Percentiles rank a stretch among this genome's conserved stretches.
Conservation (phyloP, 2,329 filamentous ascomycete genomes). For the Ceratocystis destructans region DNA sequence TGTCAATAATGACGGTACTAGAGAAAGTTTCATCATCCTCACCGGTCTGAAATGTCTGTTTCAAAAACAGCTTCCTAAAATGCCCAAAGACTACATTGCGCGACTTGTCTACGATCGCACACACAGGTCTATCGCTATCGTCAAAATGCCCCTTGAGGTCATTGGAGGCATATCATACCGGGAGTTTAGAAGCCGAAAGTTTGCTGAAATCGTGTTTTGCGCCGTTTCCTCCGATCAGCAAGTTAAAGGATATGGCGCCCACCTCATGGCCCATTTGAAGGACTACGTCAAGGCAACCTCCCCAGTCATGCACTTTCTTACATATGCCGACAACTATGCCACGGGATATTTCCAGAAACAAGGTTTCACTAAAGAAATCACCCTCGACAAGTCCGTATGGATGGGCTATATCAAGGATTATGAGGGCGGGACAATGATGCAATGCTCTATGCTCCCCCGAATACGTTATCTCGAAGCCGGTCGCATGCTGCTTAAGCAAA, state of each 20-base stretch:
- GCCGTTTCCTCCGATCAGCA: slow-evolving; percentile 96
- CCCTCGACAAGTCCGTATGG: slow-evolving; percentile 77
- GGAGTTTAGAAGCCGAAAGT: slow-evolving; percentile 79
- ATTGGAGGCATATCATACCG: slow-evolving; percentile 94
- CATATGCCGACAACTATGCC: slow-evolving; percentile 96
- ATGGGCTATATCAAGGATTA: slow-evolving; percentile 99
- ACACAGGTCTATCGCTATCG: slow-evolving; percentile 90
- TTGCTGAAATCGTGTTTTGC: slow-evolving; percentile 97
- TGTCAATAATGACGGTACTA: slow-evolving; percentile 86
- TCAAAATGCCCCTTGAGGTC: slow-evolving; percentile 92
- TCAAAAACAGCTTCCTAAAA: slow-evolving; percentile 95
- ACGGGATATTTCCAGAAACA: slow-evolving; percentile 99
- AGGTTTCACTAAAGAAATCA: slow-evolving; percentile 97
- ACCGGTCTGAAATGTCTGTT: slow-evolving; percentile 96
- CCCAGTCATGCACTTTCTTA: slow-evolving; percentile 95
- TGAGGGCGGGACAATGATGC: slow-evolving; percentile 97
- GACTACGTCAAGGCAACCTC: slow-evolving; percentile 96
- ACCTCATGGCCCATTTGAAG: slow-evolving; percentile 95
- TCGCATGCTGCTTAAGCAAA: slow-evolving; percentile 93
- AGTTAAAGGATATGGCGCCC: slow-evolving; percentile 94
- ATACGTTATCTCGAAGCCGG: slow-evolving; percentile 88
- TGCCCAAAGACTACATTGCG: slow-evolving; percentile 98
- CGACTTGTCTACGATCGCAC: slow-evolving; percentile 94
- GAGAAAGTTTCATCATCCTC: slow-evolving; percentile 83
- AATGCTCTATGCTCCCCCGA: slow-evolving; percentile 91